Evolutionary conservation across 768 basidiomycete species (phyloP), one percentile per base, ranked within the genome.

Genomic region (Collybiopsis luxurians): DNA sequence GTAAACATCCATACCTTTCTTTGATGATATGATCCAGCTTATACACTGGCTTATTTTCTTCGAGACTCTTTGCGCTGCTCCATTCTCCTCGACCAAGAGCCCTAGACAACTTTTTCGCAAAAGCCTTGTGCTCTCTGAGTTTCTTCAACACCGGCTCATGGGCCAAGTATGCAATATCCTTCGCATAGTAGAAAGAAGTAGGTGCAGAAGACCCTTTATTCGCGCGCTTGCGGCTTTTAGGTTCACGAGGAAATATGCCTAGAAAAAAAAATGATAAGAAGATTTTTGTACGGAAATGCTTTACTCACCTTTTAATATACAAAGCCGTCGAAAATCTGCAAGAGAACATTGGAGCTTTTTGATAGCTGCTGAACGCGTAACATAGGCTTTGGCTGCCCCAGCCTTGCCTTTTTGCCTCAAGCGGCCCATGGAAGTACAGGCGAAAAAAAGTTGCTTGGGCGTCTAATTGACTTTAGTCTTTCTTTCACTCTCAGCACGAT

Each of bases 221-320:
- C 36, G 96, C 97, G 60, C 86, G 85, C 71, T 98, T 99, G 64
- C 84, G 86, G 73, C 84, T 87, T 45, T 86, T 84, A 24, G 97
- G 97, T 71, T 99, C 97, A 54, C 96, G 91, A 61, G 97, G 97
- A 70, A 96, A 98, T 66, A 99, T 96, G 12, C 96, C 95, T 98
- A 56, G 21, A 47, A 26, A 57, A 59, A 38, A 36, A 39, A 59
- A 23, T 4, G 42, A 34, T n/a, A 40, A 49, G 15, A 21, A 46
- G 21, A 59, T 48, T 48, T 48, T 23, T 21, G 10, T 52, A 51
- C 40, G 28, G 31, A 45, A 62, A 12, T 26, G 28, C 21, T 27
- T 52, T 17, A 56, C 27, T 52, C 62, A 93, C 96, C 97, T 79
- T 99, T 99, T 63, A 99, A 77, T 62, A 99, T 99, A 72, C 97